phyloP scores from a whole-genome alignment of 495 filamentous ascomycete genomes.

The Aspergillus avenaceus region DNA sequence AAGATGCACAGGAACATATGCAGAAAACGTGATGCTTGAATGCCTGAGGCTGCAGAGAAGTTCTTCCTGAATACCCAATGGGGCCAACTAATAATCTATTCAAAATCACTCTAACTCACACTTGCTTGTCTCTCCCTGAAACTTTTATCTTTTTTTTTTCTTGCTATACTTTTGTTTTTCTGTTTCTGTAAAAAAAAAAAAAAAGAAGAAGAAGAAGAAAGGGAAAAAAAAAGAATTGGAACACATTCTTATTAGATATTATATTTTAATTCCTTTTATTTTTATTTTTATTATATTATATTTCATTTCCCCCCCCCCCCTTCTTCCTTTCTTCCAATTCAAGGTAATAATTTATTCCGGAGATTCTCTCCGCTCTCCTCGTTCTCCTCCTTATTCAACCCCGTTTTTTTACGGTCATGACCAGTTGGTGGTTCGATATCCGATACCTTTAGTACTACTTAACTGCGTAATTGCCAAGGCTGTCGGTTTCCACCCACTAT shows the following conservation, averaged over 20 bases:
- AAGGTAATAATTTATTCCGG: not conserved
- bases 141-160: no score
- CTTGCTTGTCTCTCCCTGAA: no score
- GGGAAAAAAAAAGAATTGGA: no score
- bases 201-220: no score
- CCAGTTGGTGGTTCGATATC: not conserved
- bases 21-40: conserved; percentile 31
- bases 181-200: no score
- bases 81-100: no score
- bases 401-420: not conserved
- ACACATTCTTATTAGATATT: no score
- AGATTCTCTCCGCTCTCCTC: not conserved
- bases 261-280: conserved; percentile 24
- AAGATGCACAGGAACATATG: no score
- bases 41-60: no score
- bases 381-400: conserved; percentile 8
- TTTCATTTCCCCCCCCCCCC: not conserved
- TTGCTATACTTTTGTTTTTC: no score
- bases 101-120: no score
- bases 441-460: not conserved
- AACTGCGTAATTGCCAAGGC: conserved; percentile 20
- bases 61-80: no score
- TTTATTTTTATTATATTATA: conserved; percentile 16
- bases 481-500: conserved; percentile 18
- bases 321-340: conserved; percentile 4